Base-by-base conservation (phyloP, 257 asterid species). In the Haberlea rhodopensis region DNA sequence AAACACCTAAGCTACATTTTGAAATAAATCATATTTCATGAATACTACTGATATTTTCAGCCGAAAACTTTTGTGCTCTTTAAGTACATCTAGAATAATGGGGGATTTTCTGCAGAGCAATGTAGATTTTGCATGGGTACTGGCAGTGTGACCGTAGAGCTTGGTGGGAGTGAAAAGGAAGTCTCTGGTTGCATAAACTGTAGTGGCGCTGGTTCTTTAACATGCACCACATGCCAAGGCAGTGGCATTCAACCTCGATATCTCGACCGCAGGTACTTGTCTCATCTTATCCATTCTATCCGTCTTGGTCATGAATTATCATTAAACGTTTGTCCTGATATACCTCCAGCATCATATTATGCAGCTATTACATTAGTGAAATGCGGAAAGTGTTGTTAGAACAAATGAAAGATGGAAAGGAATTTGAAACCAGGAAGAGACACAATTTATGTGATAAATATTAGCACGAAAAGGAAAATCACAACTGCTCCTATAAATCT, bases 171-270 rank as follows among this genome's bases (percentile, higher is more conserved):
- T 0, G 95, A 87, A 75, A 79, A 76, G 69, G 96, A 92, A 77
- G 91, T 85, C 45, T 89, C 99, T 1, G 59, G 60, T 22, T 92
- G 99, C 87, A 89, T 89, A 65, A 92, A 92, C 22, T 92, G 99
- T 72, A 91, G 89, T 0, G 94, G 94, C 22, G 81, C 52, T 67
- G 46, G 46, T 69, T 79, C 95, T 19, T 78, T 89, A 77, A 87
- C 99, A 2, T 92, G 99, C 94, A 87, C 99, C 57, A 92, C 97
- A 9, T 92, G 99, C 80, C 99, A 92, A 80, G 99, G 99, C 65
- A 89, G 84, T 53, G 99, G 99, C 73, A 89, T 92, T 67, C 99
- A 92, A 73, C 99, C 99, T 32, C 87, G 99, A 7, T 92, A 92
- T 69, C 99, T 92, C 49, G 99, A 92, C 68, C 97, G 99, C 79